Conservation (phyloP, 179 eudicot species). For the Patellifolia procumbens region DNA sequence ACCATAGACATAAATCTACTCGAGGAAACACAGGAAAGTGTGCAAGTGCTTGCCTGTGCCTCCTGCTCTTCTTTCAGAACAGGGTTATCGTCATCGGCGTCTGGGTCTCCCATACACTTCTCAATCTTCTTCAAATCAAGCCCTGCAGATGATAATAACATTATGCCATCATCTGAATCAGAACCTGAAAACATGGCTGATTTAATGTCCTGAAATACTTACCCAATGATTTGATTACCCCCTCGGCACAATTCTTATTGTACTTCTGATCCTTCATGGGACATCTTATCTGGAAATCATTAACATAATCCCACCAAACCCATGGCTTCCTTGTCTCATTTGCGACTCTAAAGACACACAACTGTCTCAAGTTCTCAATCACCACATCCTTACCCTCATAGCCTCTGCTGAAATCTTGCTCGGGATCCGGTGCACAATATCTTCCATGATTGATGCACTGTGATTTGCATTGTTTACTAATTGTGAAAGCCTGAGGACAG, state of each 20-base stretch:
- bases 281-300: conserved; percentile 94
- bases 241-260: conserved; percentile 82
- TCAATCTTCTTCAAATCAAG: conserved; percentile 77
- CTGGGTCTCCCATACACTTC: conserved; percentile 92
- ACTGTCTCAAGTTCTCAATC: conserved; percentile 84
- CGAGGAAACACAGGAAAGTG: conserved; percentile 7
- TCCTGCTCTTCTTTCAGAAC: conserved; percentile 92
- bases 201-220: conserved; percentile 1
- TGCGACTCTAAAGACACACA: conserved; percentile 79
- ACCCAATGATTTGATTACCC: conserved; percentile 81
- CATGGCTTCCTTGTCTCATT: conserved; percentile 78
- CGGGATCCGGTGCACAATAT: conserved; percentile 98
- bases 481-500: conserved; percentile 86
- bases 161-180: conserved; percentile 6
- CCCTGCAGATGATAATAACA: conserved; percentile 41
- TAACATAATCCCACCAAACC: conserved; percentile 98
- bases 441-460: conserved; percentile 91
- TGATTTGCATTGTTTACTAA: conserved; percentile 82
- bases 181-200: background rate
- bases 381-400: conserved; percentile 94
- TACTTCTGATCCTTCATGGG: conserved; percentile 96
- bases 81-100: conserved; percentile 81
- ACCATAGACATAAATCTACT: conserved; percentile 9
- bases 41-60: conserved; percentile 62
- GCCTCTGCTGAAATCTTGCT: conserved; percentile 89